Base-by-base conservation (phyloP, 2,329 filamentous ascomycete species). In the Aspergillus hortae region DNA sequence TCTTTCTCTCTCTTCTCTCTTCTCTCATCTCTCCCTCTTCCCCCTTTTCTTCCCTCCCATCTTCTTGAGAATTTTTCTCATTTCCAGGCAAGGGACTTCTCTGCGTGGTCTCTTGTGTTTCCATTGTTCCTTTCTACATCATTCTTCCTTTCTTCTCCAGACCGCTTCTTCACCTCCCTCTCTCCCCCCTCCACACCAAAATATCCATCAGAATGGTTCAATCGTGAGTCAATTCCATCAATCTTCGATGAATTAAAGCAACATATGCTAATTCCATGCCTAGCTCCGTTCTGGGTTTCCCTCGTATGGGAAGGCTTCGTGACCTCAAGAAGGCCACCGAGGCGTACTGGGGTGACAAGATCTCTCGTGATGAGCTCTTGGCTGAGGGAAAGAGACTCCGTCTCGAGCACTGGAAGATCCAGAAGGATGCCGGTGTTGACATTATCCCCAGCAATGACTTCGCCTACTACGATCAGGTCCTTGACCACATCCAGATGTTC, bases 311-410 rank as follows among this genome's bases (percentile, higher is more conserved):
- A 79, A 89, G 84, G 70, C 89, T 95, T 80, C 91, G 94, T 86
- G 94, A 99, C 84, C 86, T 99, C 75, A 99, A 99, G 88, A 99
- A 99, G 87, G 94, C 94, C 72, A 99, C 92, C 64, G 94, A 99
- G 80, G 90, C 92, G 75, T 99, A 87, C 80, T 99, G 94, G 94
- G 88, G 80, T 69, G 92, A 88, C 76, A 99, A 97, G 83, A 82
- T 96, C 75, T 92, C 90, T 60, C 90, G 92, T 72, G 85, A 88
- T 59, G 91, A 95, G 58, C 90, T 99, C 65, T 82, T 97, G 64
- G 83, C 85, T 57, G 94, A 97, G 86, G 94, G 89, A 75, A 97
- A 97, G 89, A 86, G 91, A 74, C 90, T 99, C 56, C 89, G 94
- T 81, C 83, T 92, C 63, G 91, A 88, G 70, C 94, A 99, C 86